Percentiles rank a stretch among this genome's conserved stretches.
These are phyloP conservation scores for Symbiotaphrina buchneri DNA, from an alignment of 495 filamentous ascomycete genomes.

Conservation along the genomic window DNA sequence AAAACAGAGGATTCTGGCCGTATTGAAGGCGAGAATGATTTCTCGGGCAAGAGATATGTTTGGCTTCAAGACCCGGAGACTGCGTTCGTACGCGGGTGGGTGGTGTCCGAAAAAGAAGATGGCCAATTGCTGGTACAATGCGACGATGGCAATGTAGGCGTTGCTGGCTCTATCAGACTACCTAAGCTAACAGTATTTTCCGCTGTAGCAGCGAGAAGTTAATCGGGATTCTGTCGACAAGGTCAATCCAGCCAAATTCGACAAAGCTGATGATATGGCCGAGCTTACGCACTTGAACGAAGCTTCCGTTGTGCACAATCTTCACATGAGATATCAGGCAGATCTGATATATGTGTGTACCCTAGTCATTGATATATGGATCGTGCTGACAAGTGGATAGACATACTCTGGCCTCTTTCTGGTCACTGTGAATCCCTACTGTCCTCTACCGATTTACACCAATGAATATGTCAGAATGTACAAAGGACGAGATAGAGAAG, in stretches of 20 bases:
- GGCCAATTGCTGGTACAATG: conserved; percentile 63
- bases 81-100: conserved; percentile 81
- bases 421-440: conserved; percentile 95
- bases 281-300: conserved; percentile 96
- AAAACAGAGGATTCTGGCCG: conserved; percentile 45
- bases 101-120: conserved; percentile 56
- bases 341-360: conserved; percentile 72
- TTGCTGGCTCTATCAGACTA: too few species aligned
- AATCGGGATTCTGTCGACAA: conserved; percentile 78
- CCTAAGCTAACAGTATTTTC: neutral
- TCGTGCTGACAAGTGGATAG: conserved; percentile 11
- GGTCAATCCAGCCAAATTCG: conserved; percentile 98
- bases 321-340: conserved; percentile 79
- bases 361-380: conserved; percentile 4
- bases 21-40: conserved; percentile 89
- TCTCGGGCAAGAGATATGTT: conserved; percentile 96
- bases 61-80: conserved; percentile 75
- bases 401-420: conserved; percentile 97
- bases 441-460: conserved; percentile 80
- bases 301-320: conserved; percentile 91
- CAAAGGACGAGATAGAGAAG: conserved; percentile 68
- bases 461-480: conserved; percentile 97
- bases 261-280: conserved; percentile 98
- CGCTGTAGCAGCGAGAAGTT: conserved; percentile 57
- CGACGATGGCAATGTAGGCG: conserved; percentile 73